These are phyloP conservation scores for Epichloe sp. DNA, from an alignment of 2,329 filamentous ascomycete genomes.

Conservation along the genomic window DNA sequence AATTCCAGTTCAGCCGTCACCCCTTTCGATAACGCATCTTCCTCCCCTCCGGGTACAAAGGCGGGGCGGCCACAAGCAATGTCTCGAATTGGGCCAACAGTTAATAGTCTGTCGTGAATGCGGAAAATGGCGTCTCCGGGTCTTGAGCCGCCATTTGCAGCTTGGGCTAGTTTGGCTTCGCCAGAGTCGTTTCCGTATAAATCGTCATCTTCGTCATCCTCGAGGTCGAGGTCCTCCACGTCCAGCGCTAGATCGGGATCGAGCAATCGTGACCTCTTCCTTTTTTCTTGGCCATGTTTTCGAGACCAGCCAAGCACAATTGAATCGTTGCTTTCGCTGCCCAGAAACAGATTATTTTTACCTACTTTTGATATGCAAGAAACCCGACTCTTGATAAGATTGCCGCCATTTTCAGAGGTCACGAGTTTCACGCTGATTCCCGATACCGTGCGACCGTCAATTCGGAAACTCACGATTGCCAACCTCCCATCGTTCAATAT, in stretches of 20 bases:
- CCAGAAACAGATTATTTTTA: constrained; percentile 63
- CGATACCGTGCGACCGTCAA: constrained; percentile 85
- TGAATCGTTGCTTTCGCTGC: constrained; percentile 74
- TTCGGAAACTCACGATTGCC: constrained; percentile 64
- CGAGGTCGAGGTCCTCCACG: constrained; percentile 37
- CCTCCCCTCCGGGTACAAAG: constrained; percentile 29
- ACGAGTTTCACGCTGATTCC: constrained; percentile 64
- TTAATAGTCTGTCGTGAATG: constrained; percentile 63
- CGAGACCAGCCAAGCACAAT: constrained; percentile 67
- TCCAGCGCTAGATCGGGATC: constrained; percentile 40
- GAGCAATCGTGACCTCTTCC: constrained; percentile 46
- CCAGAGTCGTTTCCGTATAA: constrained; percentile 49
- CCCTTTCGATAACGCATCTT: constrained; percentile 26
- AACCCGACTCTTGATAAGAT: constrained; percentile 45
- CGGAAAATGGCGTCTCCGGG: constrained; percentile 58
- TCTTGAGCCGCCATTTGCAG: constrained; percentile 28
- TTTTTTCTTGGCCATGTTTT: constrained; percentile 47
- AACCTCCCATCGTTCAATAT: constrained; percentile 64
- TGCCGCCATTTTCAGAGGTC: constrained; percentile 46
- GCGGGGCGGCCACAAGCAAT: constrained; percentile 53
- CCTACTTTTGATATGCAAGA: constrained; percentile 60
- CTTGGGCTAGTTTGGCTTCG: constrained; percentile 38
- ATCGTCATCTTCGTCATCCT: constrained; percentile 53
- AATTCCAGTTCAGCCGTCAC: constrained; percentile 46
- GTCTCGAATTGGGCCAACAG: constrained; percentile 67